Percentiles rank a stretch among this genome's conserved stretches.
These are phyloP conservation scores for Basidiobolus meristosporus DNA, from an alignment of 371 early-diverging fungal genomes.

Conservation along the genomic window DNA sequence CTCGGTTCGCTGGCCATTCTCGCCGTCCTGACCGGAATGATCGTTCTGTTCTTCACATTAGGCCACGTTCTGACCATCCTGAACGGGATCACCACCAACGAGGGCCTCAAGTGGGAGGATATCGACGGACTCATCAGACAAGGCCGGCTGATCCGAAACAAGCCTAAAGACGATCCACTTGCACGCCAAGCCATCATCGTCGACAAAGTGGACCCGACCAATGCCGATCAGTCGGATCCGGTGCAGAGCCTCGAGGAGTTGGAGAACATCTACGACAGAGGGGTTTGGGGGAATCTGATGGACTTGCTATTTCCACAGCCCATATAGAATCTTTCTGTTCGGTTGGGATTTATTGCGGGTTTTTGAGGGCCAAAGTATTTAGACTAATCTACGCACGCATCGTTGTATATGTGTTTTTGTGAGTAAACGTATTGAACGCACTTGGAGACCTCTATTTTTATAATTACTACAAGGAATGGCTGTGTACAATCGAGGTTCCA, in stretches of 20 bases:
- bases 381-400: too few species aligned
- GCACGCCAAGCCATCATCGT: neutral
- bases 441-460: too few species aligned
- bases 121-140: slow-evolving; percentile 39
- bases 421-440: too few species aligned
- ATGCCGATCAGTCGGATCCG: slow-evolving; percentile 4
- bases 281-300: slow-evolving; percentile 25
- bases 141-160: slow-evolving; percentile 22
- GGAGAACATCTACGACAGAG: slow-evolving; percentile 40
- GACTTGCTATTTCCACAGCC: too few species aligned
- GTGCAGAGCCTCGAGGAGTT: slow-evolving; percentile 27
- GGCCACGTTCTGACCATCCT: slow-evolving; percentile 43
- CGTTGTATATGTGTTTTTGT: too few species aligned
- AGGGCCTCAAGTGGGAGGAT: slow-evolving; percentile 56
- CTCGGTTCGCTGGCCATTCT: slow-evolving; percentile 41
- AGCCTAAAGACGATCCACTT: slow-evolving; percentile 4
- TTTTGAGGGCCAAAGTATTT: too few species aligned
- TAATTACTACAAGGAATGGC: too few species aligned
- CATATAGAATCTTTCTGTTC: too few species aligned
- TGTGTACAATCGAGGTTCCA: too few species aligned
- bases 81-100: slow-evolving; percentile 52
- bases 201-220: slow-evolving; percentile 5
- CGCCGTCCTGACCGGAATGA: slow-evolving; percentile 26
- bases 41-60: slow-evolving; percentile 30
- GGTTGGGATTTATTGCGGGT: too few species aligned